These are phyloP conservation scores for Pseudogymnoascus sp. DNA, from an alignment of 2,329 filamentous ascomycete species.

Conservation along the genomic window DNA sequence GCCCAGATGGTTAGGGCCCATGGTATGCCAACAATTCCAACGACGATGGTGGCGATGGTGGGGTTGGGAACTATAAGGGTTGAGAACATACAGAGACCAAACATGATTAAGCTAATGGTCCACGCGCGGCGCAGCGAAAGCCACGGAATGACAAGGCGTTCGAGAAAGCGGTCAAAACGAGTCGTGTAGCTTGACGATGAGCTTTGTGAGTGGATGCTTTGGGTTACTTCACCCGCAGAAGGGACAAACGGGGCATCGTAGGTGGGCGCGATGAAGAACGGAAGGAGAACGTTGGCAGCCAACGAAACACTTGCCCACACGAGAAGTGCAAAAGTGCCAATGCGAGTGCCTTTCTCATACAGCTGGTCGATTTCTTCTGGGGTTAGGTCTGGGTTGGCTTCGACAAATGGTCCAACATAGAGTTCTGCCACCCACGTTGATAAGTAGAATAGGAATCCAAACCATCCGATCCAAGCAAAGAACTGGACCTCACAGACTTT, in stretches of 20 bases:
- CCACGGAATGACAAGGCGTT: constrained; percentile 64
- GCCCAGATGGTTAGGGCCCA: constrained; percentile 95
- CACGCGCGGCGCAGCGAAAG: constrained; percentile 84
- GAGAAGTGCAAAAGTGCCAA: constrained; percentile 82
- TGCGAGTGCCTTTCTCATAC: constrained; percentile 76
- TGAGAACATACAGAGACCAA: constrained; percentile 70
- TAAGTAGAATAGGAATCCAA: constrained; percentile 90
- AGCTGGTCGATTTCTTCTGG: constrained; percentile 66
- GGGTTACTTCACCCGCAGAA: constrained; percentile 24
- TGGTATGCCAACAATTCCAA: constrained; percentile 76
- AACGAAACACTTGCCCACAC: constrained; percentile 84
- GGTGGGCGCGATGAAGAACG: constrained; percentile 76
- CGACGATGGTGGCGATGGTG: constrained; percentile 63
- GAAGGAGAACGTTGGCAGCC: constrained; percentile 70
- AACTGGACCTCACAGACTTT: constrained; percentile 77
- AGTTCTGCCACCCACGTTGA: constrained; percentile 91
- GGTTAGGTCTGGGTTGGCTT: constrained; percentile 68
- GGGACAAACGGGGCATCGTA: constrained; percentile 41
- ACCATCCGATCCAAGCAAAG: constrained; percentile 91
- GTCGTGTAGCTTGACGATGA: constrained; percentile 23
- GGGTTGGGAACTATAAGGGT: constrained; percentile 71
- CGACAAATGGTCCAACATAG: constrained; percentile 76
- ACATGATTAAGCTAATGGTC: constrained; percentile 78
- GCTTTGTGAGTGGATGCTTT: constrained; percentile 23
- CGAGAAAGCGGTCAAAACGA: constrained; percentile 35